These are phyloP conservation scores for Xenosphaeropsis pyriputrescens DNA, from an alignment of 2,329 filamentous ascomycete species.

Conservation along the genomic window DNA sequence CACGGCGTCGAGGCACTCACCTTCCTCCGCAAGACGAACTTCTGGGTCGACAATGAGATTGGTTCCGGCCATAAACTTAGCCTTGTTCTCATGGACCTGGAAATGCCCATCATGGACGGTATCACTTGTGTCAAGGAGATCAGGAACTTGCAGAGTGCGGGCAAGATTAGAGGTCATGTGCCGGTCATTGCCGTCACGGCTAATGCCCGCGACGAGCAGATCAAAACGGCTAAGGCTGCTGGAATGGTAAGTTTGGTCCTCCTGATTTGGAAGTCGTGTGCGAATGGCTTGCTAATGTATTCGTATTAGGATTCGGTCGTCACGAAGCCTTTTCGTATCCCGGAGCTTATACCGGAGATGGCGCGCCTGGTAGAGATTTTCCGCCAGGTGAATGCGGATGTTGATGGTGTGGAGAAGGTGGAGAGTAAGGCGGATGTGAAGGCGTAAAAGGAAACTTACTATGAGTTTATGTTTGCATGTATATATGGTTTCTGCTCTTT, in stretches of 20 bases:
- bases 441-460: too few relatives aligned
- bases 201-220: constrained; percentile 26
- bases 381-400: too few relatives aligned
- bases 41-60: constrained; percentile 8
- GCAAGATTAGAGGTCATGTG: constrained; percentile 23
- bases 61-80: constrained; percentile 26
- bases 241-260: constrained; percentile 7
- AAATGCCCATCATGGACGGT: constrained; percentile 64
- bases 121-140: constrained; percentile 29
- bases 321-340: constrained; percentile 56
- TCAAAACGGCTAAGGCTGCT: constrained; percentile 22
- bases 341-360: constrained; percentile 45
- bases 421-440: too few relatives aligned
- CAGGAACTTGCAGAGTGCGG: constrained; percentile 15
- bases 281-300: too few relatives aligned
- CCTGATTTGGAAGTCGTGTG: too few relatives aligned
- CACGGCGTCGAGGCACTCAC: constrained; percentile 41
- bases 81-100: constrained; percentile 61
- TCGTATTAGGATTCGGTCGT: constrained; percentile 46
- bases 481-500: too few relatives aligned
- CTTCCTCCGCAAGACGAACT: constrained; percentile 8
- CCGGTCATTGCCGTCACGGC: constrained; percentile 32
- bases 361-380: constrained; percentile 24
- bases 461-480: too few relatives aligned
- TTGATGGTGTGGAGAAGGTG: too few relatives aligned